Evolutionary conservation across 2,329 filamentous ascomycete species (phyloP), one percentile per base, ranked within the genome.

Genomic region (Cladosporium velox): DNA sequence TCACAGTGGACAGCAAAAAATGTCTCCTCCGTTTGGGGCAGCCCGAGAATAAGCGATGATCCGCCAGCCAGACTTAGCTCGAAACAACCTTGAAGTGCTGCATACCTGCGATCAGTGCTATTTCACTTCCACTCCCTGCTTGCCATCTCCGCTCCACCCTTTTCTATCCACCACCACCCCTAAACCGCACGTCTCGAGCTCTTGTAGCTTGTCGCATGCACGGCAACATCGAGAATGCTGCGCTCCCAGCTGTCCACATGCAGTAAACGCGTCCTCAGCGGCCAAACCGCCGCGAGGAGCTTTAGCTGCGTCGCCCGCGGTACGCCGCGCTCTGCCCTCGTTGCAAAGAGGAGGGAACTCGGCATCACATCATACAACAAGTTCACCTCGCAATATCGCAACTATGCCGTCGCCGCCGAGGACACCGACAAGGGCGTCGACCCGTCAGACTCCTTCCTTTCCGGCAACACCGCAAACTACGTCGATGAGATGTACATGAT

Each of bases 401-500:
- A 76, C 67, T 89, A 90, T 84, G 87, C 87, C 64, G 78, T 84
- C 69, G 79, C 86, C 66, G 83, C 84, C 4, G 85, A 87, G 77
- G 85, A 87, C 51, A 85, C 82, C 62, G 81, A 82, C 76, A 84
- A 85, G 77, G 86, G 87, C 73, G 87, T 89, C 76, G 92, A 97
- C 78, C 88, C 93, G 71, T 97, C 91, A 80, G 95, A 99, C 82
- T 96, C 90, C 82, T 99, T 99, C 86, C 87, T 99, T 68, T 92
- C 93, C 70, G 95, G 95, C 72, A 98, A 92, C 84, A 95, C 94
- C 68, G 95, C 95, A 81, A 97, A 96, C 84, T 99, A 99, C 83
- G 92, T 99, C 78, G 95, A 99, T 80, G 95, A 97, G 85, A 99
- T 99, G 95, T 99, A 99, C 82, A 85, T 97, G 84, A 89, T 93